Percentiles rank a stretch among this genome's conserved stretches.
Conservation (phyloP, 108 stramenopile species). For the Skeletonema menzelii region DNA sequence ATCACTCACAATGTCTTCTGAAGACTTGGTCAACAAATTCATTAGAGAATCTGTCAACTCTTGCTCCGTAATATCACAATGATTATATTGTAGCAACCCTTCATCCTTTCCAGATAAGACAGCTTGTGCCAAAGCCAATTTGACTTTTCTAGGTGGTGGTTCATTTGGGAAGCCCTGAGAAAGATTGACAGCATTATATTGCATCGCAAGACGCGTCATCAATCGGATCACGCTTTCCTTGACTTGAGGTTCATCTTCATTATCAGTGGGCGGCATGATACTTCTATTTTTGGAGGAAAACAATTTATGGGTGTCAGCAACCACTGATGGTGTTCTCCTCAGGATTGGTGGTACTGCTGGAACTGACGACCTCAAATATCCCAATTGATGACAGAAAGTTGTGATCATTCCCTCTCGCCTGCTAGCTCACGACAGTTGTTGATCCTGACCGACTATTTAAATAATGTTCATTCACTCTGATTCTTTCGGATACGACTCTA, state of each 20-base stretch:
- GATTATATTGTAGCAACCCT: constrained; percentile 3
- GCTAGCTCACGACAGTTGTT: no score
- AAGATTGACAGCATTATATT: constrained; percentile 66
- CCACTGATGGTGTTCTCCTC: no score
- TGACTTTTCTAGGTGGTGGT: constrained; percentile 52
- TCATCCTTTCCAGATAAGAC: constrained; percentile 56
- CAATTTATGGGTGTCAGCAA: neutral
- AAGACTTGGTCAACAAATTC: constrained; percentile 5
- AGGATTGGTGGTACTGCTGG: neutral
- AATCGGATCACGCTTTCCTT: constrained; percentile 67
- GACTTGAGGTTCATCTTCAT: constrained; percentile 22
- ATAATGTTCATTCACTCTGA: no score
- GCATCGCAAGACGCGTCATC: constrained; percentile 68
- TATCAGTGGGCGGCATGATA: neutral
- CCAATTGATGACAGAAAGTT: neutral
- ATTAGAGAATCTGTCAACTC: constrained; percentile 20
- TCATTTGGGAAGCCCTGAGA: constrained; percentile 76
- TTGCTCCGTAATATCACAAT: constrained; percentile 5
- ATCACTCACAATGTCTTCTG: constrained; percentile 24
- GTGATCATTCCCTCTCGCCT: neutral
- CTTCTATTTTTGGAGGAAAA: neutral
- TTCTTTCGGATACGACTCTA: no score
- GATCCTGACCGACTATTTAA: no score
- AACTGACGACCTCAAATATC: neutral
- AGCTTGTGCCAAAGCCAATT: constrained; percentile 56